A percentile compares a stretch with the other conserved stretches of the same genome.
Evolutionary conservation across 164 flowering plant genomes (phyloP).

Genomic region (Cinnamomum chago): DNA sequence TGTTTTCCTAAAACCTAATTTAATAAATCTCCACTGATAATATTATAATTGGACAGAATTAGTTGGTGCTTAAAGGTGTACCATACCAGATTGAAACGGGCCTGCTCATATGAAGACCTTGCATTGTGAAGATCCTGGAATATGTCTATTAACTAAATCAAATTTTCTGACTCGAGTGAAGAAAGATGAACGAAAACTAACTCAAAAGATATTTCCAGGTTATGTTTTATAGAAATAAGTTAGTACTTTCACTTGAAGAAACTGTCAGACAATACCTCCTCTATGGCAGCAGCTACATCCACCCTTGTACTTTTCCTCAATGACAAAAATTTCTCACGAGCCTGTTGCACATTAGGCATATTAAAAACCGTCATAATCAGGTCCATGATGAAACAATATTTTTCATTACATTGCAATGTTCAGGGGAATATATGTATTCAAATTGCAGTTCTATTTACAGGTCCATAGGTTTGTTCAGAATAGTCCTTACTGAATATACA

Average conservation of each 20-base stretch:
- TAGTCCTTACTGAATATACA: too few species aligned
- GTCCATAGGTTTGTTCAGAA: too few species aligned
- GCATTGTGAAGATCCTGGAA: conserved; percentile 93
- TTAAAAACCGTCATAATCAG: background rate
- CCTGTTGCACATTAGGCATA: conserved; percentile 28
- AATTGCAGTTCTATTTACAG: too few species aligned
- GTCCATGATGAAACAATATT: too few species aligned
- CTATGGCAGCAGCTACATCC: conserved; percentile 48
- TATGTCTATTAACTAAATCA: conserved; percentile 27
- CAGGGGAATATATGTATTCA: too few species aligned
- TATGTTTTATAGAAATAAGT: conserved; percentile 3
- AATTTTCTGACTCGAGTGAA: conserved; percentile 15
- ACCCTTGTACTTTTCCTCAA: conserved; percentile 54
- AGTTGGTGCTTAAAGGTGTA: too few species aligned
- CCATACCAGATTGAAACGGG: conserved; percentile 87
- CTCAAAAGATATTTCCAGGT: conserved; percentile 11
- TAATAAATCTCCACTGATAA: too few species aligned
- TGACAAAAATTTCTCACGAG: conserved; percentile 64
- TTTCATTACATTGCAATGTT: too few species aligned
- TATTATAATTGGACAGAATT: too few species aligned
- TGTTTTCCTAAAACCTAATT: too few species aligned
- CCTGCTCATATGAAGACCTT: conserved; percentile 87
- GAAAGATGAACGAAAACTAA: background rate
- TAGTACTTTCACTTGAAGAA: conserved; percentile 3
- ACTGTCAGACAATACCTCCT: conserved; percentile 44